These are phyloP conservation scores for Blepharisma stoltei DNA, from an alignment of 73 alveolate species.

Conservation along the genomic window DNA sequence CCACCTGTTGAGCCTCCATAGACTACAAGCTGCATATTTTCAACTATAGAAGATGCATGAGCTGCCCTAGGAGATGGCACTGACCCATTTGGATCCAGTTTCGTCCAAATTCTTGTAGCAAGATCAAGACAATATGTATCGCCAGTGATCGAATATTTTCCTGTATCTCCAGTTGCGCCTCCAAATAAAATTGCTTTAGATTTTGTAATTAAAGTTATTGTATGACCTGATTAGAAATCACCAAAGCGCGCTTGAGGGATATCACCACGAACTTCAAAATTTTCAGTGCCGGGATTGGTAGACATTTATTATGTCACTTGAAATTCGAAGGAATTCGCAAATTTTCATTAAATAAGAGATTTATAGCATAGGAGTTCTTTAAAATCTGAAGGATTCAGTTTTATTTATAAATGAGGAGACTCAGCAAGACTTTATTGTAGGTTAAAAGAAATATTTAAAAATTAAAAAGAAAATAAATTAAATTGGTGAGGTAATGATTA, in stretches of 20 bases:
- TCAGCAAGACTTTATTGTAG: no score
- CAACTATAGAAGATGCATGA: constrained; percentile 80
- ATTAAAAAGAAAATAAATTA: not conserved
- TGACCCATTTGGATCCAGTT: constrained; percentile 79
- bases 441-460: no score
- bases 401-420: not conserved
- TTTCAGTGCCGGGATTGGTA: not conserved
- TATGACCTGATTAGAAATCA: constrained; percentile 69
- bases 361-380: not conserved
- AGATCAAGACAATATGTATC: constrained; percentile 90
- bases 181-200: constrained; percentile 79
- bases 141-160: constrained; percentile 95
- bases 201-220: constrained; percentile 86
- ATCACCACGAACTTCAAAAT: constrained; percentile 35
- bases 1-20: constrained; percentile 99
- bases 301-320: not conserved
- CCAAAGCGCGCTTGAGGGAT: constrained; percentile 73
- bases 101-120: constrained; percentile 61
- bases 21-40: constrained; percentile 71
- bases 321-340: not conserved
- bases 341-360: not conserved
- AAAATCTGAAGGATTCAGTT: not conserved
- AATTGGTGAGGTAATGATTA: not conserved
- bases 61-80: constrained; percentile 97
- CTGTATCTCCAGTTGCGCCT: constrained; percentile 93